Percentiles rank a stretch among this genome's conserved stretches.
Conservation (phyloP, 257 asterid genomes). For the Nicotiana attenuata region DNA sequence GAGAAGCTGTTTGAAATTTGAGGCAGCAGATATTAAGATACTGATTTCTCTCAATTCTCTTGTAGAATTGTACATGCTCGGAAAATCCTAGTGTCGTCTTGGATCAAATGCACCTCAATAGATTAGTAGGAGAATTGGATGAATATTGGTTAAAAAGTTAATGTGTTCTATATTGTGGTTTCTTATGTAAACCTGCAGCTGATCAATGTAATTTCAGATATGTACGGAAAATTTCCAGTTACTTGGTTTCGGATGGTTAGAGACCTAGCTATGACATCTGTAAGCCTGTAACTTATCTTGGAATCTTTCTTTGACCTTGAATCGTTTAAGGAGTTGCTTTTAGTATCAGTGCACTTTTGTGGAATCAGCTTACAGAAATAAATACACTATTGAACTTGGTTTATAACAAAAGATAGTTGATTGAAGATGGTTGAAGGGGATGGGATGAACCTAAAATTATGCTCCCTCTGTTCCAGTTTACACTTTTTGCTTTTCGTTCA, state of each 20-base stretch:
- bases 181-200: neutral
- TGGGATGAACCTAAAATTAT: neutral
- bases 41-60: neutral
- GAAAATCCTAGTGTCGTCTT: neutral
- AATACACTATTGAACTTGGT: neutral
- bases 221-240: neutral
- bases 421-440: neutral
- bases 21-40: neutral
- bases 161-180: neutral
- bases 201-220: neutral
- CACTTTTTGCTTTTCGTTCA: no score
- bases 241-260: neutral
- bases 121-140: neutral
- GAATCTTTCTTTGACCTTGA: slow-evolving; percentile 2
- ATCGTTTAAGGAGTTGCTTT: neutral
- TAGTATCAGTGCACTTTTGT: neutral
- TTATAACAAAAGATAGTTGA: neutral
- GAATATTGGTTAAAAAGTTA: neutral
- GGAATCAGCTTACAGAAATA: neutral
- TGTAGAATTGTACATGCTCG: neutral
- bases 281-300: neutral
- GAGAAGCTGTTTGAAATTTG: neutral
- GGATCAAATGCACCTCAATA: neutral
- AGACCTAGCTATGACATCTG: neutral
- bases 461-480: no score